These are phyloP conservation scores for Paraleonurus japonicus DNA, from an alignment of 257 asterid genomes.

Conservation along the genomic window DNA sequence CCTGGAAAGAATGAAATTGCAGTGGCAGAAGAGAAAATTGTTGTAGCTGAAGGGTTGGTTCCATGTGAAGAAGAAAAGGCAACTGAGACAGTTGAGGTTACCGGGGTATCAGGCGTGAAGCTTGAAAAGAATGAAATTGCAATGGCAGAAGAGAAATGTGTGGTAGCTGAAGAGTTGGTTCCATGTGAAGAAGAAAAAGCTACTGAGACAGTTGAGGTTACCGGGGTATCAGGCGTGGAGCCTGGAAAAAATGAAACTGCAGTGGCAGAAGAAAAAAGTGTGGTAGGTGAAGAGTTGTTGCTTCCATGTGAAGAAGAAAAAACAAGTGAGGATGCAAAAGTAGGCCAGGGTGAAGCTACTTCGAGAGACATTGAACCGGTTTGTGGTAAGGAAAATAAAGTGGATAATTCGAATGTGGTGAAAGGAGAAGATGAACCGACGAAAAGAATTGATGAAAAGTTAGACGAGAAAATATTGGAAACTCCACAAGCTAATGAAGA, in stretches of 20 bases:
- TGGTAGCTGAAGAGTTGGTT: conserved; percentile 26
- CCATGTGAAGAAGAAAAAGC: conserved; percentile 24
- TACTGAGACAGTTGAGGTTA: too few species aligned
- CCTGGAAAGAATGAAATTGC: conserved; percentile 26
- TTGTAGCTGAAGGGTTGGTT: conserved; percentile 26
- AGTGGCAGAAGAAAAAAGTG: conserved; percentile 34
- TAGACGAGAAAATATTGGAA: conserved; percentile 22
- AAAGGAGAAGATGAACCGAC: background rate
- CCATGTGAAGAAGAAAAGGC: conserved; percentile 28
- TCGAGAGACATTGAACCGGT: conserved; percentile 38
- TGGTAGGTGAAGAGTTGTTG: conserved; percentile 27
- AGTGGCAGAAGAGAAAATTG: conserved; percentile 34
- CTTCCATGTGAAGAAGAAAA: conserved; percentile 26
- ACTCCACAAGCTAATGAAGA: conserved; percentile 17
- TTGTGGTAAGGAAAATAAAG: conserved; percentile 28
- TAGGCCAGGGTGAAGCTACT: conserved; percentile 30
- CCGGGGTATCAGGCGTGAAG: background rate
- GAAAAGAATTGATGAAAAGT: conserved; percentile 27
- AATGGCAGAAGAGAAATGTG: conserved; percentile 33
- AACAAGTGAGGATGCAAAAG: conserved; percentile 18
- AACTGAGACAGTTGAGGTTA: background rate
- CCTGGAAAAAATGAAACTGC: conserved; percentile 26
- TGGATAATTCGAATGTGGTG: conserved; percentile 8
- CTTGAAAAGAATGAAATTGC: conserved; percentile 25
- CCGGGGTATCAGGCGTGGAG: too few species aligned